These are phyloP conservation scores for Colletotrichum sp. DNA, from an alignment of 2,329 filamentous ascomycete genomes.

Conservation along the genomic window DNA sequence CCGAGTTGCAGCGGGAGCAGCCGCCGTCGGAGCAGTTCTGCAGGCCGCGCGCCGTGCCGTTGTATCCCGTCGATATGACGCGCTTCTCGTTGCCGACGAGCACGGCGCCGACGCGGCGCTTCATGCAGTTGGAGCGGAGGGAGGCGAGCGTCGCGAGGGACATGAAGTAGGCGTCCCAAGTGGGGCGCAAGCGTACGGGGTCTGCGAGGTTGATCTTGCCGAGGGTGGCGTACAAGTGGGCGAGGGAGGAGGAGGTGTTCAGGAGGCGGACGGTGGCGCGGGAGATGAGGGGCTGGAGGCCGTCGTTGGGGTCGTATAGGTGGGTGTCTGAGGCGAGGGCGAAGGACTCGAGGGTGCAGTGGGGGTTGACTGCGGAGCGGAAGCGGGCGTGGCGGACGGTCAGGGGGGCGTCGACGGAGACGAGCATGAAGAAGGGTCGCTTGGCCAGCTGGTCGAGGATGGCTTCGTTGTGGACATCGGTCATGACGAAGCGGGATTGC, in stretches of 20 bases:
- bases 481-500: slow-evolving; percentile 85
- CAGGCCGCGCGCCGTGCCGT: slow-evolving; percentile 90
- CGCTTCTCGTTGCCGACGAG: slow-evolving; percentile 80
- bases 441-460: slow-evolving; percentile 77
- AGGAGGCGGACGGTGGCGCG: slow-evolving; percentile 84
- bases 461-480: slow-evolving; percentile 75
- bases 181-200: slow-evolving; percentile 80
- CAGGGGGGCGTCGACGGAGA: slow-evolving; percentile 91
- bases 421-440: slow-evolving; percentile 89
- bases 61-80: slow-evolving; percentile 96
- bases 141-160: slow-evolving; percentile 90
- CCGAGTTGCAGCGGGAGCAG: slow-evolving; percentile 85
- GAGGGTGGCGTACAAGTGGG: slow-evolving; percentile 75
- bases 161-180: slow-evolving; percentile 99
- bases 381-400: slow-evolving; percentile 84
- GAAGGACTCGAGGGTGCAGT: slow-evolving; percentile 58
- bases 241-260: slow-evolving; percentile 78
- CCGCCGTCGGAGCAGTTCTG: slow-evolving; percentile 93
- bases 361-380: slow-evolving; percentile 48
- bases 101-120: slow-evolving; percentile 92
- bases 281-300: slow-evolving; percentile 78
- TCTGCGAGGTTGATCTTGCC: slow-evolving; percentile 78
- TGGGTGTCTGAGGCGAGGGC: slow-evolving; percentile 70
- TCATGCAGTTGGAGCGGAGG: slow-evolving; percentile 96
- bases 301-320: slow-evolving; percentile 70